A percentile compares a stretch with the other conserved stretches of the same genome.
Conservation (phyloP, 352 stramenopile genomes). For the Globisporangium lucens region DNA sequence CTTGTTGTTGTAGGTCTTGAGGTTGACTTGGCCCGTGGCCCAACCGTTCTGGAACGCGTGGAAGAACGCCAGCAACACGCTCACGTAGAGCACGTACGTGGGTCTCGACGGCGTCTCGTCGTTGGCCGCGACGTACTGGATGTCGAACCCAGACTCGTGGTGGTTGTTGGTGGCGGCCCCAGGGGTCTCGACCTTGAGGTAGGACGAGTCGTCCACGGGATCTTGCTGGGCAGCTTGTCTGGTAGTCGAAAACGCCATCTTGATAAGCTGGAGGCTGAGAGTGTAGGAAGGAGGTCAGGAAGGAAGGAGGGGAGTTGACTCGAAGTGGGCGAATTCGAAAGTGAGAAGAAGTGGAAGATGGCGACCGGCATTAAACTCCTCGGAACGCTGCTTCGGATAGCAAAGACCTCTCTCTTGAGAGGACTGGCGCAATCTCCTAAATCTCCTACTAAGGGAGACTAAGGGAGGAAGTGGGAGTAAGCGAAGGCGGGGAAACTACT, state of each 20-base stretch:
- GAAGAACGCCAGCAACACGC: conserved; percentile 41
- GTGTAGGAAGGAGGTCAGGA: background rate
- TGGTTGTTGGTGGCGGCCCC: no score
- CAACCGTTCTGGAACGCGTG: conserved; percentile 48
- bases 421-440: no score
- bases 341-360: background rate
- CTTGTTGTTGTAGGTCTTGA: conserved; percentile 32
- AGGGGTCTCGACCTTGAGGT: no score
- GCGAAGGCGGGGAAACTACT: background rate
- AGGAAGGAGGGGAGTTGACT: background rate
- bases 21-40: conserved; percentile 62
- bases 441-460: background rate
- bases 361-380: background rate
- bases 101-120: no score
- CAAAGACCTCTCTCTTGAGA: background rate
- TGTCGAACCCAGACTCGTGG: no score
- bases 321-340: background rate
- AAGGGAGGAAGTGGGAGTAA: background rate
- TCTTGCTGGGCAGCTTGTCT: background rate
- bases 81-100: conserved; percentile 35
- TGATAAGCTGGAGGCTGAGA: background rate
- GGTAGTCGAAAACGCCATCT: background rate
- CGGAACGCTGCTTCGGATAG: background rate
- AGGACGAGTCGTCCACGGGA: no score
- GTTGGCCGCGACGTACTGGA: no score